Conservation (phyloP, 306 rosid genomes). For the Citrullus amarus region DNA sequence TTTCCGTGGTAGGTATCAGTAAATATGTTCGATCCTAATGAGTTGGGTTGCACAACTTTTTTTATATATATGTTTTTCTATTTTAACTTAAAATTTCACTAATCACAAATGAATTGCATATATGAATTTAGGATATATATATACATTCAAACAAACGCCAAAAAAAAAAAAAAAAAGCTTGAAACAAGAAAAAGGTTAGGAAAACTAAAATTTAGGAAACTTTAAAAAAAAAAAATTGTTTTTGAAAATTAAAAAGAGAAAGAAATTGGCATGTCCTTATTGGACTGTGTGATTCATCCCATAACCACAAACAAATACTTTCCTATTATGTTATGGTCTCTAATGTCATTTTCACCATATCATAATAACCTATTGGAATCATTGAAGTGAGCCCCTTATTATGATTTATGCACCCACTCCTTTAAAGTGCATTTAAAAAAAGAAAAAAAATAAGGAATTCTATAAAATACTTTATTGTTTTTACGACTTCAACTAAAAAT, state of each 20-base stretch:
- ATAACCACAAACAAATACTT: background rate
- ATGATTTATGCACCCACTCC: background rate
- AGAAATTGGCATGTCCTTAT: background rate
- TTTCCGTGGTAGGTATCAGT: too few relatives aligned
- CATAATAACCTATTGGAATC: background rate
- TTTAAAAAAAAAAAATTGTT: background rate
- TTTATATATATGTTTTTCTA: too few relatives aligned
- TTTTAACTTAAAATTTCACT: too few relatives aligned
- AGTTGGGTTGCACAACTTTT: too few relatives aligned
- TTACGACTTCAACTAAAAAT: too few relatives aligned
- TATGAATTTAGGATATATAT: background rate
- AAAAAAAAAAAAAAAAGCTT: background rate
- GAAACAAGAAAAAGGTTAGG: background rate
- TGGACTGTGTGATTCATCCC: background rate
- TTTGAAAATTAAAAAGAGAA: background rate
- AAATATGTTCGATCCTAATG: too few relatives aligned
- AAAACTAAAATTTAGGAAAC: background rate
- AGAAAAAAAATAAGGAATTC: too few relatives aligned
- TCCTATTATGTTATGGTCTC: background rate
- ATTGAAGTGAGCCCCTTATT: background rate
- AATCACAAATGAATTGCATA: too few relatives aligned
- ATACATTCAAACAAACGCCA: too few relatives aligned
- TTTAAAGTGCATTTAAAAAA: background rate
- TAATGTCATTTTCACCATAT: background rate
- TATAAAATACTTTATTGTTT: too few relatives aligned